Evolutionary conservation across 1,284 basidiomycete genomes (phyloP), one percentile per base, ranked within the genome.

Genomic region (Sporisorium iseilematis-ciliati): DNA sequence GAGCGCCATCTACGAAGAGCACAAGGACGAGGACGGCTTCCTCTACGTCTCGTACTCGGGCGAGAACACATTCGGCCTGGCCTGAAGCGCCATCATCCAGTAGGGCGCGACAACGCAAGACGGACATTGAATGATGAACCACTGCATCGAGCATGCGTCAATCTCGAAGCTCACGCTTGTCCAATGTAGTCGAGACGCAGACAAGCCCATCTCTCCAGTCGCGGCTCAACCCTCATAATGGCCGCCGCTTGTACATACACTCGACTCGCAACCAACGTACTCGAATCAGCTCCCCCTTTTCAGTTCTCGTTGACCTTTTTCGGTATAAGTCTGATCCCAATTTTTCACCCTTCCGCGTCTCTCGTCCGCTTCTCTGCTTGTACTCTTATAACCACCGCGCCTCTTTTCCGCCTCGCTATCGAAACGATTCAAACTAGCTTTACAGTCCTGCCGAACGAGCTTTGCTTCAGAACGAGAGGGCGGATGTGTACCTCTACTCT

Each of bases 1-100:
- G 97, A 95, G 93, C 84, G 92, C 94, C 55, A 98, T 99, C 84
- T 99, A 99, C 85, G 97, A 99, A 87, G 97, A 99, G 87, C 96
- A 99, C 90, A 81, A 83, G 63, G 83, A 85, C 59, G 82, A 83
- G 61, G 84, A 85, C 51, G 83, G 83, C 10, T 84, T 82, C 72
- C 67, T 84, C 3, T 80, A 81, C 51, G 76, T 83, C 29, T 80
- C 76, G 54, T 84, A 84, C 61, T 80, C 81, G n/a, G 82, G 81
- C 41, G 82, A 82, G 55, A 82, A 82, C 64, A 82, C 81, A 0
- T 82, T 82, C n/a, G 72, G 72, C 40, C 23, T 40, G 29, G 50
- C 57, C 29, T 66, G 26, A 56, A 16, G 3, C 14, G n/a, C 38
- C 20, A 23, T 14, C 23, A 26, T 25, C n/a, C 4, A 38, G 50